Base-by-base conservation (phyloP, 176 grass and related monocot genomes). In the Cenchrus fungigraminus region DNA sequence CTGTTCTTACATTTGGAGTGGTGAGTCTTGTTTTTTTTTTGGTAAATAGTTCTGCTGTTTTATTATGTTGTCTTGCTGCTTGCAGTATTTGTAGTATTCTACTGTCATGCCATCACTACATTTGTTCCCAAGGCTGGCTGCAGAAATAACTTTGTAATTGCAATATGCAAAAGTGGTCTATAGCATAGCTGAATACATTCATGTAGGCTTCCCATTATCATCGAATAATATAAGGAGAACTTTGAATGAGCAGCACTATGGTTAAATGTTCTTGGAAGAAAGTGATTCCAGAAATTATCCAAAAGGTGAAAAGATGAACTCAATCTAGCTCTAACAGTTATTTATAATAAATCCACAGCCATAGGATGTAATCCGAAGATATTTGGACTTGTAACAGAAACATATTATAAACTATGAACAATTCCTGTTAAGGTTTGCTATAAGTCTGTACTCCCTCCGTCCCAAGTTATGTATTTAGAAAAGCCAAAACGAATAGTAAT, bases 1-100 rank as follows among this genome's bases (percentile, higher is more conserved):
- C 97, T 68, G 60, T 98, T 91, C 12, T 98, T 75, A 86, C 97
- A 32, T 98, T 98, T 72, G 97, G 97, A 81, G 87, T 90, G 87
- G 97, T 98, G 90, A 94, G 93, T 84, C 25, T 89, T 49, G 74
- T 55, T 87, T 37, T 80, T 37, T 80, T 86, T 65, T 65, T 79
- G 12, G 20, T 65, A 63, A 73, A 70, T 81, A 42, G 0, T 13
- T 49, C 49, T 65, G 7, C 74, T 85, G 45, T 60, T 79, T 83
- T 42, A 50, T 31, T 64, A 37, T 79, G 58, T 67, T 83, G 31
- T 9, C n/a, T 60, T 76, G 20, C 40, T 71, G 50, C 9, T 79
- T 58, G 19, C 61, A 82, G 28, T 77, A 50, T 16, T 45, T 59
- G 17, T 83, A 51, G 19, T 87, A 25, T 81, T 47, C 54, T 56